A percentile compares a stretch with the other conserved stretches of the same genome.
Conservation (phyloP, 2,329 filamentous ascomycete genomes). For the Colletotrichum truncatum region DNA sequence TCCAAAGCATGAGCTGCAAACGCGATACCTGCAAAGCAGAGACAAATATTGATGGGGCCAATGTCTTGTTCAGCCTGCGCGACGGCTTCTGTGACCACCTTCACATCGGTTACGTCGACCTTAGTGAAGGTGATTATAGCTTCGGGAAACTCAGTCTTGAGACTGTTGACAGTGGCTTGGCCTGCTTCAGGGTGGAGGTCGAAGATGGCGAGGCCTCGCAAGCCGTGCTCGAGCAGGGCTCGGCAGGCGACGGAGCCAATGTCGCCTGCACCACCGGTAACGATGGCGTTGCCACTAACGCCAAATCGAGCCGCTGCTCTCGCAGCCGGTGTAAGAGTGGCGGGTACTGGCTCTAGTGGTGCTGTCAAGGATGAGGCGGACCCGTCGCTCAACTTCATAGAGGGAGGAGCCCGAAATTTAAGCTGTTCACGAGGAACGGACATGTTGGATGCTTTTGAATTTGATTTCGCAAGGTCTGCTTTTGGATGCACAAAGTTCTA, state of each 20-base stretch:
- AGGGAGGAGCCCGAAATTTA: neutral
- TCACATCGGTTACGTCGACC: neutral
- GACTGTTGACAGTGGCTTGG: constrained; percentile 49
- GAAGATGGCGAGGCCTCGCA: constrained; percentile 41
- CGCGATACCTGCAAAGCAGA: neutral
- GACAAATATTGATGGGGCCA: neutral
- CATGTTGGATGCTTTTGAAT: neutral
- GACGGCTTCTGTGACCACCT: neutral
- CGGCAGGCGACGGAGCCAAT: constrained; percentile 39
- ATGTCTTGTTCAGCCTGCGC: neutral
- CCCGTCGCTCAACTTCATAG: constrained; percentile 26
- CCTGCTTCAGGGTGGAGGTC: constrained; percentile 28
- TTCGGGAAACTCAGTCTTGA: neutral
- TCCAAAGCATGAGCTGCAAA: neutral
- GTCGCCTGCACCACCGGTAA: constrained; percentile 42
- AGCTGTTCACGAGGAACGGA: neutral
- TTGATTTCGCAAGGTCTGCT: no score
- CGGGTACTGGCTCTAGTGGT: neutral
- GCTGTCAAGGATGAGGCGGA: constrained; percentile 18
- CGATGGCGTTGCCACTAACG: constrained; percentile 39
- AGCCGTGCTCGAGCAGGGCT: constrained; percentile 42
- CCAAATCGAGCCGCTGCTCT: constrained; percentile 34
- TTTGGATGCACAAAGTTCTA: no score
- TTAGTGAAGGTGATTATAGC: neutral
- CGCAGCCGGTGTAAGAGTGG: neutral